These are phyloP conservation scores for Magnolia officinalis DNA, from an alignment of 164 flowering plant genomes.

Conservation along the genomic window DNA sequence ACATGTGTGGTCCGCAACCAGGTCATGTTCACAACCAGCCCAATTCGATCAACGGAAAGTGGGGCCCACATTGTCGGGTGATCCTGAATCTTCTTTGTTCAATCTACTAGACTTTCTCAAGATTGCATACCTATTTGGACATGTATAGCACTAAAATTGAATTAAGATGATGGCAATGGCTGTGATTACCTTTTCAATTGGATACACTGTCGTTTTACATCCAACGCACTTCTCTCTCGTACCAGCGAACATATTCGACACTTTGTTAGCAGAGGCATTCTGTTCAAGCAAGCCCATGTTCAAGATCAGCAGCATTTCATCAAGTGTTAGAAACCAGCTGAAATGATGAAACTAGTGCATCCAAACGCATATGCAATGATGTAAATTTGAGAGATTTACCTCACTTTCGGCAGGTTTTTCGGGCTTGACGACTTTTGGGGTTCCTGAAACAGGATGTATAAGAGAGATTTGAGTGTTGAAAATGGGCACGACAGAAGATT, in stretches of 20 bases:
- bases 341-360: not conserved
- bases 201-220: conserved; percentile 79
- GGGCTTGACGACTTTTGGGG: conserved; percentile 74
- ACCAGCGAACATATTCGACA: conserved; percentile 60
- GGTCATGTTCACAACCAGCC: too few species aligned
- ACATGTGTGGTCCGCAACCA: too few species aligned
- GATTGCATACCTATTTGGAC: too few species aligned
- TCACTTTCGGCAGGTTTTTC: conserved; percentile 59
- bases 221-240: conserved; percentile 76
- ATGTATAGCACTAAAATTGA: too few species aligned
- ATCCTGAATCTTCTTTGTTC: too few species aligned
- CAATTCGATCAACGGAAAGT: too few species aligned
- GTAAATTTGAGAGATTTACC: conserved; percentile 32
- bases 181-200: conserved; percentile 57
- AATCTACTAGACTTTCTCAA: too few species aligned
- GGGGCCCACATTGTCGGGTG: too few species aligned
- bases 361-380: not conserved
- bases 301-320: not conserved
- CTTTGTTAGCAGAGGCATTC: conserved; percentile 50
- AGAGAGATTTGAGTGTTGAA: not conserved
- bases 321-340: not conserved
- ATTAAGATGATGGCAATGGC: too few species aligned
- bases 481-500: not conserved
- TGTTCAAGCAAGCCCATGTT: conserved; percentile 20
- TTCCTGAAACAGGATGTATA: conserved; percentile 43